Evolutionary conservation across 352 stramenopile species (phyloP), one percentile per base, ranked within the genome.

Genomic region (Blastocystis sp.): DNA sequence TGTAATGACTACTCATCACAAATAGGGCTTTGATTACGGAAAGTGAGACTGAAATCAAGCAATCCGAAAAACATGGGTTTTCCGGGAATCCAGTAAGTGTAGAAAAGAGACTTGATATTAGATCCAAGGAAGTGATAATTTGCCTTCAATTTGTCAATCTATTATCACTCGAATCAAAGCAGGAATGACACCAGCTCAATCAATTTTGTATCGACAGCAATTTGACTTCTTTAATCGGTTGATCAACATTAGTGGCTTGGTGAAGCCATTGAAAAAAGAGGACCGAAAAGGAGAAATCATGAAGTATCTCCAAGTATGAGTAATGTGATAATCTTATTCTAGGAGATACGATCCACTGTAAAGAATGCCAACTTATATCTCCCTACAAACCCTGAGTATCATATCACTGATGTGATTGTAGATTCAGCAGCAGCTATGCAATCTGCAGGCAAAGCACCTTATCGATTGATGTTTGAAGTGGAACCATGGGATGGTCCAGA

Each of bases 371-470:
- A 69, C 27, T 77, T 89, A 35, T 90, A 90, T 78, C 35, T 90
- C 0, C 88, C 88, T 0, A 90, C 88, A 11, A 66, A 89, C 19
- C 88, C 88, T 9, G 39, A 86, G 29, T 66, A 74, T n/a, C 65
- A 63, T 27, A 66, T 90, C 27, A 63, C 65, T 1, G 69, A 74
- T 3, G 61, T 90, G 14, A 27, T 74, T 7, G 32, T 61, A n/a
- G 42, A 85, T 27, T 78, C n/a, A 42, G 88, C 56, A 16, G 59
- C 37, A 1, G 54, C 88, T 1, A 90, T 90, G 88, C 88, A 89
- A 61, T 89, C 80, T 0, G 88, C 88, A 21, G 88, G 86, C 1
- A 90, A 90, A 75, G 88, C 61, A 27, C 88, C 88, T 21, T 90
- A 86, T 57, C 69, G 89, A 1, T 27, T 90, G 9, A 63, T 54